Base-by-base conservation (phyloP, 148 eudicot genomes). In the Camellia lanceoleosa region DNA sequence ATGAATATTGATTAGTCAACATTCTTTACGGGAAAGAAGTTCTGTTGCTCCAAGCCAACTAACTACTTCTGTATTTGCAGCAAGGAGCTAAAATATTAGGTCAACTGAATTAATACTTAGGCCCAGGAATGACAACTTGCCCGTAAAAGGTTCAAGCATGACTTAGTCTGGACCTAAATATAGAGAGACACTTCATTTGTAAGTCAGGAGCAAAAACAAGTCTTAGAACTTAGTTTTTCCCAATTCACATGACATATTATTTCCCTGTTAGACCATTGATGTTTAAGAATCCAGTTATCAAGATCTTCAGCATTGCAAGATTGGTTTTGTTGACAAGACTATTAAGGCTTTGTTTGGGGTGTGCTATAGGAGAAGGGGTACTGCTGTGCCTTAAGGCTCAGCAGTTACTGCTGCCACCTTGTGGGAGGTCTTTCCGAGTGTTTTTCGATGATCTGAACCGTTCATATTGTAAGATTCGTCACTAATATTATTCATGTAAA, bases 221-320 rank as follows among this genome's bases (percentile, higher is more conserved):
- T 19, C 58, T 30, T 49, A 8, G 44, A 72, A 20, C 43, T 16
- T 73, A 20, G 75, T 15, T 54, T 14, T 5, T 58, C 16, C 43
- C 38, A 51, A 54, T 10, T 30, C 42, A 49, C n/a, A 8, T 51
- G 23, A 19, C 58, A 49, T 20, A 42, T 59, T 74, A 7, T 5
- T 58, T 58, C 7, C 47, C 11, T 7, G 30, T 41, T 44, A 58
- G 2, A 44, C 18, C 16, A 41, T 74, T 59, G 13, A 14, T 10
- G 41, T 61, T 61, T 62, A 61, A 59, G 38, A 30, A 75, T 75
- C 5, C 41, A 75, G 3, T 55, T 30, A 73, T 49, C 43, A 73
- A 73, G 76, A 43, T 15, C 77, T 74, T 74, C 66, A 68, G 0
- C 51, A 51, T 74, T 58, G n/a, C 52, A 43, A 18, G 59, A 59